These are phyloP conservation scores for Pelomyxa schiedti DNA, from an alignment of 78 protist species.

Conservation along the genomic window DNA sequence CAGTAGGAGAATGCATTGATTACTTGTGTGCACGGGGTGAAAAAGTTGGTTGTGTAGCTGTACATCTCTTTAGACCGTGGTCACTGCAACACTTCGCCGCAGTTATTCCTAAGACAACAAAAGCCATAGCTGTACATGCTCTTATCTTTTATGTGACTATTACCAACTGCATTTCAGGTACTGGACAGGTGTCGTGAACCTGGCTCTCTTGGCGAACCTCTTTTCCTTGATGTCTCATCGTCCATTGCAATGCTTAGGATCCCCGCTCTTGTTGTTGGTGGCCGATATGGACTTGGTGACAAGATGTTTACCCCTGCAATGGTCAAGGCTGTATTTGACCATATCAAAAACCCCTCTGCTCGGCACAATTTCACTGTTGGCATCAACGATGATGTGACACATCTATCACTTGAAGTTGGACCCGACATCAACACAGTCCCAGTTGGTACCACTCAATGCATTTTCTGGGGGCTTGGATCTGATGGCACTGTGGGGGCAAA, in stretches of 20 bases:
- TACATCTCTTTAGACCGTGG: constrained; percentile 63
- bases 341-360: constrained; percentile 1
- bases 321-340: constrained; percentile 43
- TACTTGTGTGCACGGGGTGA: constrained; percentile 8
- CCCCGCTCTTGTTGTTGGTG: constrained; percentile 28
- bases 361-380: constrained; percentile 46
- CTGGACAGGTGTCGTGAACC: constrained; percentile 49
- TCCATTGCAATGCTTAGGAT: neutral
- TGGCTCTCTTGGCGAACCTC: constrained; percentile 53
- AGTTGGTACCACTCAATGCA: constrained; percentile 22
- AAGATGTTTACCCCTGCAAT: constrained; percentile 41
- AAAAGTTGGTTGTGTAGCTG: constrained; percentile 40
- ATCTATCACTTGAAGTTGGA: constrained; percentile 12
- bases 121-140: no score
- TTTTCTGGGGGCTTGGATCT: constrained; percentile 59
- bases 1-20: constrained; percentile 14
- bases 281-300: constrained; percentile 54
- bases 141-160: no score
- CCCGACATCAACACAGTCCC: constrained; percentile 11
- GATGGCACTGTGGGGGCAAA: constrained; percentile 80
- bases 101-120: no score
- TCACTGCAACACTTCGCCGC: constrained; percentile 7
- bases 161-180: no score
- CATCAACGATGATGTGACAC: constrained; percentile 51
- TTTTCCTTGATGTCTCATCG: constrained; percentile 49